These are phyloP conservation scores for Adansonia grandidieri DNA, from an alignment of 441 rosid species.

Conservation along the genomic window DNA sequence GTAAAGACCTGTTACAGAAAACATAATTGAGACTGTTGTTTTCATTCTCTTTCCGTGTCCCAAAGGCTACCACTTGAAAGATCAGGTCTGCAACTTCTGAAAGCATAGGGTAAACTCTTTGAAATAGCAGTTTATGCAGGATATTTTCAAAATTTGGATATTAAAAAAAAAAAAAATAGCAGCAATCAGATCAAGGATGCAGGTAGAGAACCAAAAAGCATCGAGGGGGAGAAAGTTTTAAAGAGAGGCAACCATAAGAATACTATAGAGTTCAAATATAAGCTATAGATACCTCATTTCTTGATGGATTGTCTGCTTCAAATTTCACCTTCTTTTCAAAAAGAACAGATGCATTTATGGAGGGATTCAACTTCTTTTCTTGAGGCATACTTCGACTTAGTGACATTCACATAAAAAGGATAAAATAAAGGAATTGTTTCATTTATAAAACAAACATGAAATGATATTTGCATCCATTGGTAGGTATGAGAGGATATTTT, in stretches of 20 bases:
- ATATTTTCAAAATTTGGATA: neutral
- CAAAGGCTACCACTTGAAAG: neutral
- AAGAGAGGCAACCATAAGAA: neutral
- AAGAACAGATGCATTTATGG: constrained; percentile 30
- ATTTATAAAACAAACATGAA: neutral
- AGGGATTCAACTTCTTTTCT: constrained; percentile 33
- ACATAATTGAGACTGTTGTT: neutral
- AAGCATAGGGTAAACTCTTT: neutral
- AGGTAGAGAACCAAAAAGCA: neutral
- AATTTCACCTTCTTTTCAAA: constrained; percentile 38
- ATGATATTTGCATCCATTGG: neutral
- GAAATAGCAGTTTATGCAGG: neutral
- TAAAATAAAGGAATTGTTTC: constrained; percentile 4
- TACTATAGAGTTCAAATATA: neutral
- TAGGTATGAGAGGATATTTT: neutral
- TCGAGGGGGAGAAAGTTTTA: neutral
- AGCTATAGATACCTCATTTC: constrained; percentile 49
- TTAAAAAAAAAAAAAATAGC: neutral
- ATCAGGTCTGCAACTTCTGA: no score
- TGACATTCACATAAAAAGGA: constrained; percentile 37
- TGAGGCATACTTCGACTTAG: constrained; percentile 25
- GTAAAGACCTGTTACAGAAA: neutral
- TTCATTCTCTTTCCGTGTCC: neutral
- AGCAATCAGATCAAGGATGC: neutral
- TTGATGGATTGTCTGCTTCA: constrained; percentile 35